Evolutionary conservation across 768 basidiomycete species (phyloP), one percentile per base, ranked within the genome.

Genomic region (Grammothele lineata): DNA sequence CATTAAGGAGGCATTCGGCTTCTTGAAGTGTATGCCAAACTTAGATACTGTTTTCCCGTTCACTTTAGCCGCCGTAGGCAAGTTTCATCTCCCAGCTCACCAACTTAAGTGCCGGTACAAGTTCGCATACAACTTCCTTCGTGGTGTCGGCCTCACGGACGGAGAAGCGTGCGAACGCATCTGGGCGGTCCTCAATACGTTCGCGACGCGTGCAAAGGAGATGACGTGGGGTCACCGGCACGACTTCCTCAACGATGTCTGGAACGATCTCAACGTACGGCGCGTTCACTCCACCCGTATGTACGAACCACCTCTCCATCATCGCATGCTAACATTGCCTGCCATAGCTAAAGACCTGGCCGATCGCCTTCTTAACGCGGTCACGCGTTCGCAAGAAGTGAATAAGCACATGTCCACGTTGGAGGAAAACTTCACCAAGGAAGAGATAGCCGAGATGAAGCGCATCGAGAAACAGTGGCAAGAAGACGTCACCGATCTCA

Each of bases 151-250:
- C 1, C 44, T 47, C 43, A 53, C 51, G 3, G 57, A 58, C 32
- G 54, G 54, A 0, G 50, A 57, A 24, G 49, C 53, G 1, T 19
- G 30, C 1, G 56, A 57, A 22, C 45, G 53, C 2, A 43, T 53
- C 12, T 58, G 57, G 55, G 25, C 54, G 9, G 14, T 12, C 1
- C 25, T 49, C 23, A 56, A 53, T 22, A 38, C 25, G 1, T 26
- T 56, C 3, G 51, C 45, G 4, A 19, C 27, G 0, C 37, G 46
- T 2, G 48, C 54, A 0, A 35, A 43, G 14, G 52, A 58, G 39
- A 58, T 58, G 57, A 36, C 37, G 4, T 19, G 51, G 0, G 57
- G 55, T 0, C 44, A 53, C 37, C 48, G 57, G 1, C 57, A 58
- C 32, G 59, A 62, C 34, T 24, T 50, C 14, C 48, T 58, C 45